These are phyloP conservation scores for Rhododendron molle DNA, from an alignment of 148 eudicot species.

Conservation along the genomic window DNA sequence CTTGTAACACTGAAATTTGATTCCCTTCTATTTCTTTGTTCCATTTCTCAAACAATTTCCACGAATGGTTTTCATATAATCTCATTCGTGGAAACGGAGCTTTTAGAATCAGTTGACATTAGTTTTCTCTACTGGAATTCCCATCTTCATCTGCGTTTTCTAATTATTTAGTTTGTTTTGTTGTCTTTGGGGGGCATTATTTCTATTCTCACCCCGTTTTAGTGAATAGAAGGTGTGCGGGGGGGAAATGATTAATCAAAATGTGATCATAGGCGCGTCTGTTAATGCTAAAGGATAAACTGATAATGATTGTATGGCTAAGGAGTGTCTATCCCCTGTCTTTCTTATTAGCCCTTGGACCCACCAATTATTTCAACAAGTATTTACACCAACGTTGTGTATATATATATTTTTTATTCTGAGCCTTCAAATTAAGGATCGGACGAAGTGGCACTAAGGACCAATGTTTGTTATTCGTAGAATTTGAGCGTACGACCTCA, in stretches of 20 bases:
- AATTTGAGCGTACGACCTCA: too few relatives aligned
- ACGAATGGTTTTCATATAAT: background rate
- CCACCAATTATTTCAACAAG: background rate
- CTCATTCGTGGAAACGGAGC: background rate
- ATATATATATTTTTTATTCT: too few relatives aligned
- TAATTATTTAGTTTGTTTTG: background rate
- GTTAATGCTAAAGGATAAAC: background rate
- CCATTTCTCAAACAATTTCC: background rate
- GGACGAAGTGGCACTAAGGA: too few relatives aligned
- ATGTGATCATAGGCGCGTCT: background rate
- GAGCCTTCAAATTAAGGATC: too few relatives aligned
- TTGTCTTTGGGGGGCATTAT: background rate
- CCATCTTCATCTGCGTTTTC: background rate
- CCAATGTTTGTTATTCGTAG: too few relatives aligned
- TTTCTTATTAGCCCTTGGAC: background rate
- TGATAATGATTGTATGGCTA: conserved; percentile 1
- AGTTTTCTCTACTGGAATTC: background rate
- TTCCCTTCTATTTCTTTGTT: background rate
- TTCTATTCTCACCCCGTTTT: background rate
- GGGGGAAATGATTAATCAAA: background rate
- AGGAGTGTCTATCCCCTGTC: background rate
- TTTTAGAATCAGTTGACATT: background rate
- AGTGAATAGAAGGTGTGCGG: background rate
- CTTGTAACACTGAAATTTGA: background rate
- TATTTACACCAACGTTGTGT: background rate